Conservation (phyloP, 176 grass and related monocot species). For the Avena sativa region DNA sequence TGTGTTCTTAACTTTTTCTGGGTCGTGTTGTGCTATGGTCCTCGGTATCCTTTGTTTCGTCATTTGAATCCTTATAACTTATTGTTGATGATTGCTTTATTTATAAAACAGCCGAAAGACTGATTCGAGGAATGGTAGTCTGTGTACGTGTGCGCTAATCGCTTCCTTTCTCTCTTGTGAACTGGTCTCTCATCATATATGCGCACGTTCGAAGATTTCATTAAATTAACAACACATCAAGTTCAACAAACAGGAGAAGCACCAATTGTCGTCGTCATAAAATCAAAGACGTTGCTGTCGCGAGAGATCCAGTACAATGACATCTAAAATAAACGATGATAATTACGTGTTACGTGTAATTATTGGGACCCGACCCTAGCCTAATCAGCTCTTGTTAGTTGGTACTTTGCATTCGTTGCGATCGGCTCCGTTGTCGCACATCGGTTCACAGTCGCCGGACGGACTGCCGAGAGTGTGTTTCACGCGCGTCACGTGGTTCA, state of each 20-base stretch:
- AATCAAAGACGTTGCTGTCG: not conserved
- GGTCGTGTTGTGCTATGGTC: no score
- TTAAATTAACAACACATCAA: not conserved
- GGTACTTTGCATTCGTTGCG: constrained; percentile 6
- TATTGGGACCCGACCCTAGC: not conserved
- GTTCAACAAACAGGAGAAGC: not conserved
- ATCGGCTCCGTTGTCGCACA: not conserved
- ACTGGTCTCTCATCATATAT: not conserved
- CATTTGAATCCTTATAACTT: no score
- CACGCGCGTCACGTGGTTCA: not conserved
- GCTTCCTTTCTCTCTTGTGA: not conserved
- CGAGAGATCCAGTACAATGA: not conserved
- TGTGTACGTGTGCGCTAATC: not conserved
- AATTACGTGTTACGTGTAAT: not conserved
- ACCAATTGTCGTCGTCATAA: not conserved
- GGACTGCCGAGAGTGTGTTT: not conserved
- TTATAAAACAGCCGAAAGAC: no score
- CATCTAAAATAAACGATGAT: not conserved
- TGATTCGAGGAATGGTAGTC: no score
- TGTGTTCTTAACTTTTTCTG: no score
- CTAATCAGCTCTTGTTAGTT: constrained; percentile 4
- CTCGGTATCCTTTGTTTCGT: no score
- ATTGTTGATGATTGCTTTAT: no score
- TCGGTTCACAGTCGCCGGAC: not conserved
- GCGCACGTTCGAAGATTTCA: not conserved